Base-by-base conservation (phyloP, 2,329 filamentous ascomycete genomes). In the Hypoxylon sp. region DNA sequence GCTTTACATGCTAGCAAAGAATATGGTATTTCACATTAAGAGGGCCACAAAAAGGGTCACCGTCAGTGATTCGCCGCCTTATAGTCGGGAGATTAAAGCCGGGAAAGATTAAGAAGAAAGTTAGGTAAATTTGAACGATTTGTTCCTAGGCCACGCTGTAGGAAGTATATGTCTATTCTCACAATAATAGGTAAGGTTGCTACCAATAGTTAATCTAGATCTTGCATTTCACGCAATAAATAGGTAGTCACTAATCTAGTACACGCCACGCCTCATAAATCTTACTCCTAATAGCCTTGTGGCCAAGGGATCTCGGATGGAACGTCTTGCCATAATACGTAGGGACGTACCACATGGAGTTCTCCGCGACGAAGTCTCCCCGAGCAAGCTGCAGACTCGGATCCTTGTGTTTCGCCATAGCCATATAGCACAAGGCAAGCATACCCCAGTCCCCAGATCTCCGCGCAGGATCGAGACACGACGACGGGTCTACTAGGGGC, bases 291-390 rank as follows among this genome's bases (percentile, higher is more conserved):
- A 82, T 79, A 0, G 73, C 73, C 67, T 76, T 73, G 52, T 81
- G 80, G 2, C 80, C 80, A 30, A 76, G 70, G 0, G 76, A 78
- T 46, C 79, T 76, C 44, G 81, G 80, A 70, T 83, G 80, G 69
- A 83, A 82, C 0, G 79, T 81, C 71, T 81, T 81, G 44, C 79
- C 81, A 54, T 81, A 82, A 60, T 79, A 82, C 28, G 80, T 81
- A 12, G 81, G 81, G n/a, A 81, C 80, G 70, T 80, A 80, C 80
- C 80, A 82, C 78, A 81, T 81, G 2, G 78, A 79, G 45, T 78
- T 78, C 54, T 75, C 60, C 5, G 70, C 61, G 24, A 69, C 61
- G 2, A 76, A 22, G 11, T 73, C 67, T 0, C 71, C 73, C 7
- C 71, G 61, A 2, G 76, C 74, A 44, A 65, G 71, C 45, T 72